Conservation (phyloP, 75 land plant species). For the Chamaecyparis obtusa region DNA sequence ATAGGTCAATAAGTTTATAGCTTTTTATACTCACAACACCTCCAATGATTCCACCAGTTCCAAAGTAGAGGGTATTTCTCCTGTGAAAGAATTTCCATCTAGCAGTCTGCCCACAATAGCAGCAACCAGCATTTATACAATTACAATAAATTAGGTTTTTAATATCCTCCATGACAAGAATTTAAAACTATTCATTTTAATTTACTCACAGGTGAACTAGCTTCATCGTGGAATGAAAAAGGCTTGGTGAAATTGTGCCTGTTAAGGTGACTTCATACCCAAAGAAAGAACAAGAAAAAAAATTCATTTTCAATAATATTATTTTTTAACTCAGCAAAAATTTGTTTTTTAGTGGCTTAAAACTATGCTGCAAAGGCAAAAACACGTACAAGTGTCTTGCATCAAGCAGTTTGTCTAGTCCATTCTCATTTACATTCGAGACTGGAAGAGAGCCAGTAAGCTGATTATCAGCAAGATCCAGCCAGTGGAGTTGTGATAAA, state of each 20-base stretch:
- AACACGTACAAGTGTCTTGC: conserved; percentile 60
- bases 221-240: conserved; percentile 42
- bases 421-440: too few species aligned
- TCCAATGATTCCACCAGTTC: conserved; percentile 30
- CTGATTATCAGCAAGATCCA: not conserved
- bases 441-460: not conserved
- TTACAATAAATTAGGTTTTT: not conserved
- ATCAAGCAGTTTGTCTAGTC: not conserved
- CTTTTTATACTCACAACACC: conserved; percentile 59
- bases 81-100: conserved; percentile 35
- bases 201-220: conserved; percentile 57
- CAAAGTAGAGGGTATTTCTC: conserved; percentile 31
- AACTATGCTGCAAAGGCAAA: not conserved
- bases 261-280: conserved; percentile 46
- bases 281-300: not conserved
- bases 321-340: not conserved
- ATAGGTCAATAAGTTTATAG: not conserved
- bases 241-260: conserved; percentile 40
- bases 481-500: not conserved
- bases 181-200: not conserved
- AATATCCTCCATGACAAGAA: not conserved
- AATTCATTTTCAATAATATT: not conserved
- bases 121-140: not conserved
- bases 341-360: not conserved
- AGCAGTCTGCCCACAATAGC: conserved; percentile 27